Base-by-base conservation (phyloP, 2,329 filamentous ascomycete genomes). In the Phialocephala subalpina region DNA sequence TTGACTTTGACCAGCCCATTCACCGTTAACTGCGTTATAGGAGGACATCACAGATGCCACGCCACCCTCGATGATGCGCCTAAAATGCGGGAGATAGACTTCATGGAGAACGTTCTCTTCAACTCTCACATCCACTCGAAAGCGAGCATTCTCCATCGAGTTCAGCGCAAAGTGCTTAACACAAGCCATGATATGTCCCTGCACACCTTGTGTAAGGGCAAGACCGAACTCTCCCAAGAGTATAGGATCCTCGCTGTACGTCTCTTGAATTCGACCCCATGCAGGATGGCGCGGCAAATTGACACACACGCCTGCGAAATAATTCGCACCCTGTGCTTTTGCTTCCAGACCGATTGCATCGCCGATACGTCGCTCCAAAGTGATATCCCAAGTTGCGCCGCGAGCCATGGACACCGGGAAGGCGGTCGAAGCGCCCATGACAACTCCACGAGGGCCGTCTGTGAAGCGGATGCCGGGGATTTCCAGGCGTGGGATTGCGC, bases 91-190 rank as follows among this genome's bases (percentile, higher is more conserved):
- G 14, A 67, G 69, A 58, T 73, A 75, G 7, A 74, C 69, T 64
- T 76, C 74, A 47, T 73, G 71, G 49, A 76, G 61, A 3, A 70
- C 68, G 11, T 65, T 64, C 25, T 75, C 73, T 8, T 74, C 73
- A 29, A 75, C 62, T 29, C 65, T 49, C 9, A 76, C 73, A 59
- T 75, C 70, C 3, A 75, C 72, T 2, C 63, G 63, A 62, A 75
- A 75, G n/a, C 74, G 67, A 2, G 73, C 68, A 61, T 72, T 74
- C 58, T 75, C 74, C 73, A 75, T 75, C 9, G 74, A 75, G 63
- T 76, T 75, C 33, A 76, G 60, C 22, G 74, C 74, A 42, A 69
- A 75, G 55, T 76, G 74, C 64, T 75, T 75, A 14, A 76, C 72
- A 62, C 73, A 74, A 8, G 74, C 70, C 73, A 76, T 76, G 11